Percentiles rank a stretch among this genome's conserved stretches.
Conservation (phyloP, 2,329 filamentous ascomycete species). For the Chaetomium globosum region DNA sequence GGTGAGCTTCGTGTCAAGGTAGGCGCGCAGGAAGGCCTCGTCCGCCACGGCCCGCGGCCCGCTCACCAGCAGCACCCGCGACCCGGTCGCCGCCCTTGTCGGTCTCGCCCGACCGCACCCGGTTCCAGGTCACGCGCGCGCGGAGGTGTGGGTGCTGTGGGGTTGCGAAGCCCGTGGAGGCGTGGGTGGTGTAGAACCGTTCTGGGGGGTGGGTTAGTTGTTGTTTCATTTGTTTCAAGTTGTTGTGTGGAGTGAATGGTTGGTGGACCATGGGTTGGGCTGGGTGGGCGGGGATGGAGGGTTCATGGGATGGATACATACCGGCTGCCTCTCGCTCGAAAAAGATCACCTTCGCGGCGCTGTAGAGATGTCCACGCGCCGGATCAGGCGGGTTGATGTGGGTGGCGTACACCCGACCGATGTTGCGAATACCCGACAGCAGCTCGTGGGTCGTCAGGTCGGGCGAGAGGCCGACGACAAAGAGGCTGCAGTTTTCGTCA, state of each 20-base stretch:
- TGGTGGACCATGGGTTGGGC: too few species aligned
- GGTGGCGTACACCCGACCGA: slow-evolving; percentile 55
- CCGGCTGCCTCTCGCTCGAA: slow-evolving; percentile 47
- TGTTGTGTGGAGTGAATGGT: neutral
- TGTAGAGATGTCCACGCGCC: slow-evolving; percentile 40
- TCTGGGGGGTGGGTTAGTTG: slow-evolving; percentile 30
- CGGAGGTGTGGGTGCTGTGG: slow-evolving; percentile 32
- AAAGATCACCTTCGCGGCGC: slow-evolving; percentile 56
- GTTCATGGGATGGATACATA: slow-evolving; percentile 12
- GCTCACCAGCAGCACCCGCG: slow-evolving; percentile 55
- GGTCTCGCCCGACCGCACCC: slow-evolving; percentile 48
- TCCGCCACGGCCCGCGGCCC: slow-evolving; percentile 52
- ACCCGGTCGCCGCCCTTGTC: slow-evolving; percentile 40
- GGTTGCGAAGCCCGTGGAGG: slow-evolving; percentile 45
- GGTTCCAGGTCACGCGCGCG: slow-evolving; percentile 51
- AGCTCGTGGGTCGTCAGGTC: slow-evolving; percentile 49
- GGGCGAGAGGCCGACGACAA: slow-evolving; percentile 55
- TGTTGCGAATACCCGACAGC: slow-evolving; percentile 47
- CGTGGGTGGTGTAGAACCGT: slow-evolving; percentile 36
- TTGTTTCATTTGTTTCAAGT: too few species aligned
- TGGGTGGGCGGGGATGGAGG: neutral
- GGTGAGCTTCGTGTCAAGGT: slow-evolving; percentile 49
- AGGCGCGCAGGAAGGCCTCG: slow-evolving; percentile 43
- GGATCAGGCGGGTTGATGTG: slow-evolving; percentile 55
- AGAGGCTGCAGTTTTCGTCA: slow-evolving; percentile 54